Evolutionary conservation across 2,329 filamentous ascomycete genomes (phyloP), one percentile per base, ranked within the genome.

Genomic region (Fusarium redolens): DNA sequence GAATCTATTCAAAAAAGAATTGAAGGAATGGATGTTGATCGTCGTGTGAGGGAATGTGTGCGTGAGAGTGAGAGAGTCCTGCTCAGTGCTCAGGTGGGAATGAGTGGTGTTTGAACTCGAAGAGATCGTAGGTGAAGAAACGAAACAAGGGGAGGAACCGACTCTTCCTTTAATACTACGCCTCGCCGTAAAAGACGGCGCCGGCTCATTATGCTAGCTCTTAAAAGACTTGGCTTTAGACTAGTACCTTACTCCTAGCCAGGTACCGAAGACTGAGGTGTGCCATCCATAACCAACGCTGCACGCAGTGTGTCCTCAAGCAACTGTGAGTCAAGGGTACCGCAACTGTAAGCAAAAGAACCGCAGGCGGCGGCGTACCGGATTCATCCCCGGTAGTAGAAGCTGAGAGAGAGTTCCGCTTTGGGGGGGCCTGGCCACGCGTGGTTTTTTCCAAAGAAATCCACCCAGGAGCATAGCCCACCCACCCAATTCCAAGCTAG

Each of bases 51-150:
- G 52, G 75, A 77, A 30, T 72, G 75, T 77, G 69, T 72, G 71
- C 61, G 69, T 63, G 65, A 71, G 73, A 70, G 22, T 22, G 71
- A 75, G 50, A 68, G 65, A 76, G 76, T 77, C 77, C 77, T 68
- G 66, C 66, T 69, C 66, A 69, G 66, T 77, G 77, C 77, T 79
- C 75, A 77, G 72, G 73, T 71, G 62, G 69, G 69, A 78, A 77
- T 57, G 76, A 78, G 68, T 74, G 76, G 41, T 73, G 71, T 75
- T 70, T 75, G 72, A 77, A 77, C 72, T 75, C 66, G 72, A 74
- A 76, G 48, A 68, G 69, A 72, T 72, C 72, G 67, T 70, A 51
- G 61, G 71, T 72, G 67, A 69, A 17, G 69, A 76, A 76, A 76
- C 71, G 63, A 75, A 73, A 60, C 65, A 63, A 73, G 68, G 71